Conservation (phyloP, 306 rosid species). For the Hylodesmum podocarpum region DNA sequence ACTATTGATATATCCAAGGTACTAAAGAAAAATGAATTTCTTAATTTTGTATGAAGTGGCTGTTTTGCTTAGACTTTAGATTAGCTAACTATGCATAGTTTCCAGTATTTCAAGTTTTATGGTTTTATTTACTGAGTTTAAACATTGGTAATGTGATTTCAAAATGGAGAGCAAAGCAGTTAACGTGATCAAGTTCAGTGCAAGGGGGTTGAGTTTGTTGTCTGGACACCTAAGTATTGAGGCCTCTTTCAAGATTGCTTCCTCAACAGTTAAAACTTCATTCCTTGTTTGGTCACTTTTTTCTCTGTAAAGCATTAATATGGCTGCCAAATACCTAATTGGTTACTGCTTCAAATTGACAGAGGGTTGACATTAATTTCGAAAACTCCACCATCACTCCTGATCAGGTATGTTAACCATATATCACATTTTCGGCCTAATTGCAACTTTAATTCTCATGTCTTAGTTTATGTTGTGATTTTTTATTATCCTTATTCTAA, state of each 20-base stretch:
- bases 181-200: conserved; percentile 71
- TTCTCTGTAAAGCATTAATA: conserved; percentile 1
- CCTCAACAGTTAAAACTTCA: conserved; percentile 59
- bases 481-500: not conserved
- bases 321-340: conserved; percentile 16
- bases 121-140: conserved; percentile 20
- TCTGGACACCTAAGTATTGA: conserved; percentile 71
- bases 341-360: conserved; percentile 27
- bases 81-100: not conserved
- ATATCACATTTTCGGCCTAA: not conserved
- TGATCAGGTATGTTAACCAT: conserved; percentile 52
- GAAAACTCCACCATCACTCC: conserved; percentile 71
- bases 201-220: conserved; percentile 64
- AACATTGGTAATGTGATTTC: conserved; percentile 28
- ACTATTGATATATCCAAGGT: conserved; percentile 70
- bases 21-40: conserved; percentile 21
- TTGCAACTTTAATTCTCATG: not conserved
- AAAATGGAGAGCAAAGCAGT: conserved; percentile 86
- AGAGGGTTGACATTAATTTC: conserved; percentile 73
- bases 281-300: conserved; percentile 19
- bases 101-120: not conserved
- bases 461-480: not conserved
- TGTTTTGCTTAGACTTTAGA: not conserved
- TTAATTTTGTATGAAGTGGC: not conserved
- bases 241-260: conserved; percentile 75